Evolutionary conservation across 192 early-diverging fungal species (phyloP), one percentile per base, ranked within the genome.

Genomic region (Bifiguratus adelaidae): DNA sequence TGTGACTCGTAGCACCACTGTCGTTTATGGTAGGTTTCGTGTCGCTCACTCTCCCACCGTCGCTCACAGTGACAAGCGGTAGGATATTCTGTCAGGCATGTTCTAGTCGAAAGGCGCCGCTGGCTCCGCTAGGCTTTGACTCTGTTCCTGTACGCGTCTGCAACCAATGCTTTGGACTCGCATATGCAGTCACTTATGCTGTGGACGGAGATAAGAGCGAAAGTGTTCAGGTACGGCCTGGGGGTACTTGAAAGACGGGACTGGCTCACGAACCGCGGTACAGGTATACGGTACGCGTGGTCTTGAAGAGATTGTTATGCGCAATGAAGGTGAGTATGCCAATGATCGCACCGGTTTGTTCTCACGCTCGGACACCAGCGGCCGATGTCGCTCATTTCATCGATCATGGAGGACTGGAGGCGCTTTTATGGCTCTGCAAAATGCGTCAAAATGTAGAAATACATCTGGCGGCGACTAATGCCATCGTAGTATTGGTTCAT

Each of bases 1-100:
- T n/a, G n/a, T 41, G 35, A 20, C 18, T 38, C 11, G 36, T 41
- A 77, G 75, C 75, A 77, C 60, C 75, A 77, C 41, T 77, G 75
- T 46, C 56, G 75, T 33, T 69, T 74, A 55, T 77, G 75, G 75
- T 77, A 66, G 53, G 4, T 28, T 12, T 33, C 16, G 0, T 13
- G 25, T 11, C 43, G 21, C 6, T 13, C 28, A 35, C 21, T 4
- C 29, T 15, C 28, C 22, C 2, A 24, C 2, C 27, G 25, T 12
- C 22, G 18, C 23, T 4, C 7, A 9, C 35, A 7, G 4, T 30
- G n/a, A 2, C 18, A 53, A 77, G 75, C 52, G 75, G 75, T 2
- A 67, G 68, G 33, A 68, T 77, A 20, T 67, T 74, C 41, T 77
- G 75, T 40, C 69, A 77, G 21, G 68, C 71, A 24, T 74, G 71